phyloP scores from a whole-genome alignment of 2,329 filamentous ascomycete species.

The Lasiodiplodia sp. region DNA sequence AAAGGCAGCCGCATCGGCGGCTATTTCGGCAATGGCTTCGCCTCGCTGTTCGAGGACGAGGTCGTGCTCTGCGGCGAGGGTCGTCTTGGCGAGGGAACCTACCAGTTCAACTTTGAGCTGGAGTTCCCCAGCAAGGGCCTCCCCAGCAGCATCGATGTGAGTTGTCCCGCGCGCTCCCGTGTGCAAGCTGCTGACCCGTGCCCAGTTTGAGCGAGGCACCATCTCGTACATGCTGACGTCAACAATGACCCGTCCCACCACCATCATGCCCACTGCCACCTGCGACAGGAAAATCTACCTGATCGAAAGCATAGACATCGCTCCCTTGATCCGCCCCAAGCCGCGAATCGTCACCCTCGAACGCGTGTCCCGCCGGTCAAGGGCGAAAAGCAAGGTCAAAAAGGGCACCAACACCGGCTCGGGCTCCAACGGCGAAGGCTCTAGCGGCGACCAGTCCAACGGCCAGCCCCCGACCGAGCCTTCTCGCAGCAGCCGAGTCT shows the following conservation, averaged over 20 bases:
- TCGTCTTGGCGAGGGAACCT: slow-evolving; percentile 74
- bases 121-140: slow-evolving; percentile 73
- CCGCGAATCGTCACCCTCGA: slow-evolving; percentile 86
- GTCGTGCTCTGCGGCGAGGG: slow-evolving; percentile 81
- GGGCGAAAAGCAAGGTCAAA: slow-evolving; percentile 56
- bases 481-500: slow-evolving; percentile 35
- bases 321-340: slow-evolving; percentile 74
- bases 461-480: slow-evolving; percentile 33
- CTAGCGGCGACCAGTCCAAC: slow-evolving; percentile 23
- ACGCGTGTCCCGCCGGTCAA: slow-evolving; percentile 76
- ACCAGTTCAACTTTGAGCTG: slow-evolving; percentile 80
- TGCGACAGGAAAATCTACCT: slow-evolving; percentile 84
- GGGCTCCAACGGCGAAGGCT: slow-evolving; percentile 10
- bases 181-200: slow-evolving; percentile 33
- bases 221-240: slow-evolving; percentile 91
- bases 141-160: slow-evolving; percentile 94
- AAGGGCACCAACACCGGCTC: slow-evolving; percentile 14
- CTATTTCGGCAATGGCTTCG: slow-evolving; percentile 79
- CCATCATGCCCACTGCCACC: slow-evolving; percentile 79
- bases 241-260: slow-evolving; percentile 86
- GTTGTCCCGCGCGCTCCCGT: slow-evolving; percentile 43
- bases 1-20: slow-evolving; percentile 59
- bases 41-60: slow-evolving; percentile 84
- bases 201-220: slow-evolving; percentile 90
- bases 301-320: slow-evolving; percentile 85